phyloP scores from a whole-genome alignment of 164 flowering plant genomes.

The Vitis amurensis region DNA sequence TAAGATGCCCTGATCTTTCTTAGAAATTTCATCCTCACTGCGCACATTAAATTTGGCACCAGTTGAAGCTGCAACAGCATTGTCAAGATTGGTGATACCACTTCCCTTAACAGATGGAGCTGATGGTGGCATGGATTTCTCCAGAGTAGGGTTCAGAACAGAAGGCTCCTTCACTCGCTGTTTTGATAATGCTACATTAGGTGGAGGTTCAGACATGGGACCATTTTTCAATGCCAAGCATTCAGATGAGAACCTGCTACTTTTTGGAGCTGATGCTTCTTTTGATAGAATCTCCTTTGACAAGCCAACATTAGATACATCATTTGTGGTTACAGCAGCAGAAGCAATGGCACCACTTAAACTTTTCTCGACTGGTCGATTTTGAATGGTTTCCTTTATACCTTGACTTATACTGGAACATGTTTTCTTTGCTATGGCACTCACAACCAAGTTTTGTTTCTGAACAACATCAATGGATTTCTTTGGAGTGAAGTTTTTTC shows the following conservation, averaged over 20 bases:
- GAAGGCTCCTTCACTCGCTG: conserved; percentile 9
- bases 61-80: neutral
- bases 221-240: conserved; percentile 5
- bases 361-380: conserved; percentile 21
- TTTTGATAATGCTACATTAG: conserved; percentile 8
- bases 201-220: conserved; percentile 11
- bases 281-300: conserved; percentile 16
- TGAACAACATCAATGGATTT: conserved; percentile 36
- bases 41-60: conserved; percentile 7
- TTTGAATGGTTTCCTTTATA: conserved; percentile 25
- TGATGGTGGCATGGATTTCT: conserved; percentile 9
- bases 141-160: conserved; percentile 1
- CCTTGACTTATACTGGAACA: conserved; percentile 12
- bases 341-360: conserved; percentile 14
- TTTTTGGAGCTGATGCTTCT: conserved; percentile 20
- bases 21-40: conserved; percentile 7
- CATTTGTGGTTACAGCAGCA: conserved; percentile 12
- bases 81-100: conserved; percentile 2
- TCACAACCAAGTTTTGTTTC: conserved; percentile 35
- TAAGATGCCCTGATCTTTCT: conserved; percentile 11
- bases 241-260: conserved; percentile 10
- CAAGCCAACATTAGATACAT: conserved; percentile 7
- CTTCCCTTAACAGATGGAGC: conserved; percentile 5
- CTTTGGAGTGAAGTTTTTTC: conserved; percentile 37
- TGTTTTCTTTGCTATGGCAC: conserved; percentile 21